These are phyloP conservation scores for Pleurotus salmoneostramineus DNA, from an alignment of 768 basidiomycete species.

Conservation along the genomic window DNA sequence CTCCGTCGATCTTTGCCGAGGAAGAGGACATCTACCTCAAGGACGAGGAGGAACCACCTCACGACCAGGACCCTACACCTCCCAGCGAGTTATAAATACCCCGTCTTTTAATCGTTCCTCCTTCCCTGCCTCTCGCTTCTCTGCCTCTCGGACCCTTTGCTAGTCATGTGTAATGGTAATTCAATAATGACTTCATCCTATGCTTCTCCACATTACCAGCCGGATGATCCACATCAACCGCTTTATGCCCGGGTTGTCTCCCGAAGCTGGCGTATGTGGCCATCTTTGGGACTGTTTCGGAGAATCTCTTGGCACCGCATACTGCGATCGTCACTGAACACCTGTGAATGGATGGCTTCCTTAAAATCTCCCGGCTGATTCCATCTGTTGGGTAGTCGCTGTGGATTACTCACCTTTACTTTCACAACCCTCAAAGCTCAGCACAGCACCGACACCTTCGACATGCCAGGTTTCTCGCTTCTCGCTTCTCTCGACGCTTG, in stretches of 20 bases:
- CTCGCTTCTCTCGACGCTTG: no score
- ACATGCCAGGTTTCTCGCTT: no score
- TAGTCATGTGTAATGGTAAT: slow-evolving; percentile 5
- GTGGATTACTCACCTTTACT: no score
- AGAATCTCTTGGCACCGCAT: slow-evolving; percentile 2
- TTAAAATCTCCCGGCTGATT: no score
- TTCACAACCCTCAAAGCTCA: no score
- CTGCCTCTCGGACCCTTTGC: not conserved
- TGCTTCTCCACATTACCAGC: not conserved
- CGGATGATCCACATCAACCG: not conserved
- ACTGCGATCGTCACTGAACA: not conserved
- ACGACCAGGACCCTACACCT: not conserved
- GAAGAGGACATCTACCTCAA: not conserved
- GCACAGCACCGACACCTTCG: no score
- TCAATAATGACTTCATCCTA: not conserved
- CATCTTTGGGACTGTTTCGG: slow-evolving; percentile 1
- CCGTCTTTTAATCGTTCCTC: not conserved
- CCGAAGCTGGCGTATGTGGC: not conserved
- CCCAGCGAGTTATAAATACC: not conserved
- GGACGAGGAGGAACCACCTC: not conserved
- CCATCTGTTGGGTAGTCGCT: no score
- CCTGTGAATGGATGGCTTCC: no score
- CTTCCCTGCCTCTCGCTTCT: not conserved
- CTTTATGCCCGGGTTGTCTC: not conserved
- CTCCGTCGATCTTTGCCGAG: not conserved